Evolutionary conservation across 2,329 filamentous ascomycete genomes (phyloP).

Genomic region (Chalaropsis ovoidea): DNA sequence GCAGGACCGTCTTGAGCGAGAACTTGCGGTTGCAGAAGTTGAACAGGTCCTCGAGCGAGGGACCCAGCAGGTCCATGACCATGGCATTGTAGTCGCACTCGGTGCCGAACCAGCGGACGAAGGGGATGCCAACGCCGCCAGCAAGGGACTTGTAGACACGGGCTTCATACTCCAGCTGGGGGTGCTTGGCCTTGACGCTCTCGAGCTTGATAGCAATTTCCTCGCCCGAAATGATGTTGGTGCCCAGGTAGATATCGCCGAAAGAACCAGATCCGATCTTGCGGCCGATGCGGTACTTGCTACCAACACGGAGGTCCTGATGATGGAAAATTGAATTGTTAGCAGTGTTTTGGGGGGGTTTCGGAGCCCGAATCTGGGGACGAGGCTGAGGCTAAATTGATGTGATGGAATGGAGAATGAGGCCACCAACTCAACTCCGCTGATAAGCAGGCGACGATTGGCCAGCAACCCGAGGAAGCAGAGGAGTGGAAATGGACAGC

Average conservation of each 20-base stretch:
- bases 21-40: constrained; percentile 99
- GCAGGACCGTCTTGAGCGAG: constrained; percentile 93
- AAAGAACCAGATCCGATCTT: constrained; percentile 98
- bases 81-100: constrained; percentile 99
- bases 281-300: constrained; percentile 98
- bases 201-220: constrained; percentile 99
- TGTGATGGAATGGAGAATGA: background rate
- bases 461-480: background rate
- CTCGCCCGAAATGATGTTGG: constrained; percentile 98
- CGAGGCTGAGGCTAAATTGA: background rate
- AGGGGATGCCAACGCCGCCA: constrained; percentile 93
- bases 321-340: constrained; percentile 11
- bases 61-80: constrained; percentile 93
- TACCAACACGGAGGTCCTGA: constrained; percentile 96
- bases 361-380: background rate
- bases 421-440: constrained; percentile 8
- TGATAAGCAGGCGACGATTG: background rate
- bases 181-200: constrained; percentile 98
- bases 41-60: constrained; percentile 94
- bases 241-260: constrained; percentile 97
- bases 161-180: constrained; percentile 96
- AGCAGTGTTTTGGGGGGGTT: constrained; percentile 8
- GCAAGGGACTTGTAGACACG: constrained; percentile 85
- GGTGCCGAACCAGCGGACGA: constrained; percentile 98
- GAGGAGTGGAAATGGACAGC: background rate